Evolutionary conservation across 306 rosid genomes (phyloP), one percentile per base, ranked within the genome.

Genomic region (Echinosophora koreensis): DNA sequence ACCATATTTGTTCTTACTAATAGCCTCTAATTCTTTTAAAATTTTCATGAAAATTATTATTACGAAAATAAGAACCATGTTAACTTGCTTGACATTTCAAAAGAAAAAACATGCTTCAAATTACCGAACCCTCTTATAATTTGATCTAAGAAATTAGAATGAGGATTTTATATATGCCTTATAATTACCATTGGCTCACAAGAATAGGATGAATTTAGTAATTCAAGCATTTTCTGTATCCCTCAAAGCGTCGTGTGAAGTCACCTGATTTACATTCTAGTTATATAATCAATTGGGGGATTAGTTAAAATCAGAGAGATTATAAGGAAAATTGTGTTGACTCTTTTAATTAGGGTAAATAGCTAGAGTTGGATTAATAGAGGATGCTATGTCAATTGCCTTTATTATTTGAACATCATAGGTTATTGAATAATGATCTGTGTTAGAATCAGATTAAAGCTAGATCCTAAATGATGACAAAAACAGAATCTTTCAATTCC

Each of bases 401-500:
- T 28, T 28, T 5, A 12, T 59, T 11, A 13, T 1, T 59, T 59
- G 17, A 32, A 59, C 30, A 12, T 59, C 61, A 22, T 59, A 59
- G 2, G 41, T 30, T 38, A 12, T 28, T 59, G 27, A 61, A 61
- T 6, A 8, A 14, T 27, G 22, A 22, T 22, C 16, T 60, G 32
- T 9, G 4, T 16, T 27, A 30, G 5, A 64, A 41, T 56, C 39
- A 9, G 3, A 67, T 28, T 57, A 68, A 68, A 47, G 66, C 35
- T 34, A 18, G 46, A 56, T 77, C 73, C 22, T 44, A 46, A 46
- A 32, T 77, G 58, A 59, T 11, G 18, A 71, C 51, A 37, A 6
- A n/a, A 50, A 47, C n/a, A 63, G 61, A 65, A 65, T 57, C 64
- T 57, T 68, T 37, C 22, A 18, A 18, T 22, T 58, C 62, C 46